phyloP scores from a whole-genome alignment of 352 stramenopile species.

The Globisporangium iwayamae region DNA sequence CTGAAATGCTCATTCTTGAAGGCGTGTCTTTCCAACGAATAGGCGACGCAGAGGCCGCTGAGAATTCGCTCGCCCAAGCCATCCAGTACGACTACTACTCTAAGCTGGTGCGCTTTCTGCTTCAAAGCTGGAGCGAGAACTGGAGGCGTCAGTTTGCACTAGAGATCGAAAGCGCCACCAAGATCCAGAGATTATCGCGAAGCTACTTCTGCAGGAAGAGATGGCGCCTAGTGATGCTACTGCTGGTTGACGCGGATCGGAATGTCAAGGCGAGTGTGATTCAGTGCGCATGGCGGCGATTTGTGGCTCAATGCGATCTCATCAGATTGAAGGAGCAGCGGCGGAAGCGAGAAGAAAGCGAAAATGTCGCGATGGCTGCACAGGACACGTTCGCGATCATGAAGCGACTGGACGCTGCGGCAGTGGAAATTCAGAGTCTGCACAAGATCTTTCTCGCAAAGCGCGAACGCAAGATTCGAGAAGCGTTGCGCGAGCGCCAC shows the following conservation, averaged over 20 bases:
- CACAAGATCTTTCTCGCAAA: slow-evolving; percentile 38
- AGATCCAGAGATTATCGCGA: slow-evolving; percentile 30
- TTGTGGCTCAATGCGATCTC: slow-evolving; percentile 23
- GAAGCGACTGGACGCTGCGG: slow-evolving; percentile 33
- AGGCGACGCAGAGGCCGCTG: slow-evolving; percentile 26
- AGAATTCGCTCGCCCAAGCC: slow-evolving; percentile 27
- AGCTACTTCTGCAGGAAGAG: slow-evolving; percentile 17
- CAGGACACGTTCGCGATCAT: slow-evolving; percentile 44
- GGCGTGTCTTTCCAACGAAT: slow-evolving; percentile 37
- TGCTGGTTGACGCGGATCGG: slow-evolving; percentile 30
- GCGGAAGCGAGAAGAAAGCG: slow-evolving; percentile 27
- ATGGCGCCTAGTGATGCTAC: slow-evolving; percentile 16
- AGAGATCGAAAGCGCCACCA: slow-evolving; percentile 31
- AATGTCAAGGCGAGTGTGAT: slow-evolving; percentile 32
- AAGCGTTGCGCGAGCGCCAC: slow-evolving; percentile 33
- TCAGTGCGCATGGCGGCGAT: slow-evolving; percentile 44
- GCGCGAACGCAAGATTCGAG: slow-evolving; percentile 26
- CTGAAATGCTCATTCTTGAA: slow-evolving; percentile 40
- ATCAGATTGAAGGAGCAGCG: slow-evolving; percentile 22
- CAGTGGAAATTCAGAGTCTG: slow-evolving; percentile 50
- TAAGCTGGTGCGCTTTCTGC: slow-evolving; percentile 42
- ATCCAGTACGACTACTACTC: slow-evolving; percentile 44
- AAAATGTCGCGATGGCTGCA: slow-evolving; percentile 34
- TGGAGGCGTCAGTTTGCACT: slow-evolving; percentile 43
- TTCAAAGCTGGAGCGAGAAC: slow-evolving; percentile 28